Evolutionary conservation across 1,139 yeast genomes (phyloP).

Genomic region (Lodderomyces margitis): DNA sequence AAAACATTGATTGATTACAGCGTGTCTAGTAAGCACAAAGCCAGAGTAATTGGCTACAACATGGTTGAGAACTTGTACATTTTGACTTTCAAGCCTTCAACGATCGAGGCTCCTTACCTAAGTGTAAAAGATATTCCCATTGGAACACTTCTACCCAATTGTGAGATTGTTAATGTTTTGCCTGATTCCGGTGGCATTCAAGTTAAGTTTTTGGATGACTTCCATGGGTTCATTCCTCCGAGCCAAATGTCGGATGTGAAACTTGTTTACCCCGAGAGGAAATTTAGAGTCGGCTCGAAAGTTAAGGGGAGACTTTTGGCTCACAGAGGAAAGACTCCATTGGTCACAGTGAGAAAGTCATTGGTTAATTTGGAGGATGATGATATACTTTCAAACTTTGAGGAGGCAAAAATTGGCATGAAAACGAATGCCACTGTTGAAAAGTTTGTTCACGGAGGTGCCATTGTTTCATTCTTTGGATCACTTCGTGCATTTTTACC

Average conservation of each 20-base stretch:
- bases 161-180: slow-evolving; percentile 61
- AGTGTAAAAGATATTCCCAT: slow-evolving; percentile 69
- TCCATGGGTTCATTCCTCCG: slow-evolving; percentile 74
- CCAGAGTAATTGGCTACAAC: slow-evolving; percentile 75
- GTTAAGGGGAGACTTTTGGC: slow-evolving; percentile 68
- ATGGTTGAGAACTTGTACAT: slow-evolving; percentile 62
- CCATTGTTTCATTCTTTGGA: slow-evolving; percentile 80
- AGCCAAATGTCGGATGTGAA: slow-evolving; percentile 81
- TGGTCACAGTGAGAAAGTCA: slow-evolving; percentile 78
- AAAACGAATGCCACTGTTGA: slow-evolving; percentile 76
- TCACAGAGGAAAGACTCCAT: slow-evolving; percentile 37
- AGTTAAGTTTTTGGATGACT: slow-evolving; percentile 61
- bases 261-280: slow-evolving; percentile 85
- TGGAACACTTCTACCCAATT: slow-evolving; percentile 62
- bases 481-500: slow-evolving; percentile 78
- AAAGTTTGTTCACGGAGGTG: slow-evolving; percentile 73
- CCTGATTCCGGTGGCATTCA: slow-evolving; percentile 64
- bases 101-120: slow-evolving; percentile 63
- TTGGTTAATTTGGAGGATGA: slow-evolving; percentile 67
- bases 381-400: slow-evolving; percentile 51
- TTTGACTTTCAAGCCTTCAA: slow-evolving; percentile 65
- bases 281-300: slow-evolving; percentile 79
- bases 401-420: slow-evolving; percentile 55
- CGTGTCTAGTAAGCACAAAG: slow-evolving; percentile 65
- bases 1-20: slow-evolving; percentile 52